Percentiles rank a stretch among this genome's conserved stretches.
Evolutionary conservation across 2,329 filamentous ascomycete species (phyloP).

Genomic region (Fusarium torreyae): DNA sequence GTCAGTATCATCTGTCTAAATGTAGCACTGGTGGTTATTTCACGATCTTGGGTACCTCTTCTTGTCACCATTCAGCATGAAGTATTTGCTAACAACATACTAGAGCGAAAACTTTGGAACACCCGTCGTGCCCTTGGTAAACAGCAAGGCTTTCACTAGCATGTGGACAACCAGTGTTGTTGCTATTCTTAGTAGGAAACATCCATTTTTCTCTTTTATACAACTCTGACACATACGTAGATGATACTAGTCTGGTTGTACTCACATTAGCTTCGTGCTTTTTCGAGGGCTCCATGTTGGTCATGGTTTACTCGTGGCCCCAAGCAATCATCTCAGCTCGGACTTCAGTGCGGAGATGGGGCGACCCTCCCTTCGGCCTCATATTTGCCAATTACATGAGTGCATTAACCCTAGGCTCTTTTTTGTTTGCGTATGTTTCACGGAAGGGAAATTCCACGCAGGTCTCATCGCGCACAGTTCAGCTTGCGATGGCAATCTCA

Average conservation of each 20-base stretch:
- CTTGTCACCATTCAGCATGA: no score
- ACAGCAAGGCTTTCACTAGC: no score
- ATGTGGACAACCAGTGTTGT: fast-evolving
- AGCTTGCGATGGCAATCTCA: background rate
- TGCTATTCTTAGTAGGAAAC: background rate
- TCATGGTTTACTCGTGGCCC: background rate
- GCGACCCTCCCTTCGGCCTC: background rate
- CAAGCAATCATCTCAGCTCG: conserved; percentile 5
- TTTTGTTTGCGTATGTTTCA: background rate
- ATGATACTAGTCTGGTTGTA: background rate
- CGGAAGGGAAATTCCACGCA: background rate
- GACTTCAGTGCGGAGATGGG: background rate
- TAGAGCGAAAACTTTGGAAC: background rate
- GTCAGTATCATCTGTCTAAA: conserved; percentile 4
- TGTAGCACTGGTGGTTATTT: background rate
- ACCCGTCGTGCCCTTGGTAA: fast-evolving
- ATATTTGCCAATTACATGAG: background rate
- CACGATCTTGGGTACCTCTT: background rate
- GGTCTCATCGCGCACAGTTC: background rate
- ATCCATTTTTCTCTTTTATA: fast-evolving
- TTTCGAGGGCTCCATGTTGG: background rate
- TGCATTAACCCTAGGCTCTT: background rate
- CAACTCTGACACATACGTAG: background rate
- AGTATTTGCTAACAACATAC: fast-evolving
- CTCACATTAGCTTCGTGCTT: background rate